Percentiles rank a stretch among this genome's conserved stretches.
phyloP scores from a whole-genome alignment of 1,284 basidiomycete genomes.

The Wallemia hederae region DNA sequence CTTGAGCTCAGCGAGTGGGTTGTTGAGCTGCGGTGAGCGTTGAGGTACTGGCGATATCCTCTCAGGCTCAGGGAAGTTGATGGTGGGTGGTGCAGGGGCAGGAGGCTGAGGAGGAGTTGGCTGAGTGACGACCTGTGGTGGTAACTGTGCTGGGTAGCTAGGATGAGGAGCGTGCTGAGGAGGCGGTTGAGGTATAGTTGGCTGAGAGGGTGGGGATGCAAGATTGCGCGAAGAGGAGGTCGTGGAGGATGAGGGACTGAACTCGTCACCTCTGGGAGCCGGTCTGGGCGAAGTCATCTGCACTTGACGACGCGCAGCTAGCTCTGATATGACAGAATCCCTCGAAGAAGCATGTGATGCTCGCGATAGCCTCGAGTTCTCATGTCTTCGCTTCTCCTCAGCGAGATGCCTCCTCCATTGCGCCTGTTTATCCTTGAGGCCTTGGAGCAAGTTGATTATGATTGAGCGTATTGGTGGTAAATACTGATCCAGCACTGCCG shows the following conservation, averaged over 20 bases:
- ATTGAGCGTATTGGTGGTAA: conserved; percentile 73
- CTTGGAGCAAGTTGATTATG: conserved; percentile 72
- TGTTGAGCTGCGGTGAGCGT: conserved; percentile 21
- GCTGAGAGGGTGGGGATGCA: background rate
- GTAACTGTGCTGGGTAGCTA: conserved; percentile 2
- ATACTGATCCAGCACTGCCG: conserved; percentile 59
- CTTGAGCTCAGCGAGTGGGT: conserved; percentile 63
- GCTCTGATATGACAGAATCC: conserved; percentile 1
- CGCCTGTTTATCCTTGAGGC: conserved; percentile 68
- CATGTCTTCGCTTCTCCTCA: conserved; percentile 6
- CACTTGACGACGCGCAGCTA: conserved; percentile 1
- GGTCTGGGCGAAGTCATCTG: conserved; percentile 1
- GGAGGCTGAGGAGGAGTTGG: conserved; percentile 4
- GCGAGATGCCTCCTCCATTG: conserved; percentile 23
- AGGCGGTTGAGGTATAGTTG: conserved; percentile 1
- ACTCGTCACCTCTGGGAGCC: conserved; percentile 2
- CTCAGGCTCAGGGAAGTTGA: background rate
- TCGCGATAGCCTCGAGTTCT: conserved; percentile 5
- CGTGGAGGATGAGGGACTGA: conserved; percentile 1
- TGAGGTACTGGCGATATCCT: conserved; percentile 5
- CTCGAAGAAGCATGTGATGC: conserved; percentile 3
- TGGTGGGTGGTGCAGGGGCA: background rate
- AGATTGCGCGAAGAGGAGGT: conserved; percentile 1
- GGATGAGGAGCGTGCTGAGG: background rate
- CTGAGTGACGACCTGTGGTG: conserved; percentile 2